Base-by-base conservation (phyloP, 2,329 filamentous ascomycete species). In the Aspergillus caelatus region DNA sequence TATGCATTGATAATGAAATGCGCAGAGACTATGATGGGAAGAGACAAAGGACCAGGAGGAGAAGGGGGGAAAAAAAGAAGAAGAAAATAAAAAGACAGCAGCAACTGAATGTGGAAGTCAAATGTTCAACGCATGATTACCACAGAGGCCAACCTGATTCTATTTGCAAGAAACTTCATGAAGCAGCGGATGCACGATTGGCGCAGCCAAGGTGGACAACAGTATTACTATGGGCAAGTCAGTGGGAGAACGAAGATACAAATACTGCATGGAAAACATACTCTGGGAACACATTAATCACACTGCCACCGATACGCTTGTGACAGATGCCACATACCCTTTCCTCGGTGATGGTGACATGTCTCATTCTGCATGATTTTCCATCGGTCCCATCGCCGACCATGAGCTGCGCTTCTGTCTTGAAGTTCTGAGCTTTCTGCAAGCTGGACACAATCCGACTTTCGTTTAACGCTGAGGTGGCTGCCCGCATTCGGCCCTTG, bases 281-380 rank as follows among this genome's bases (percentile, higher is more conserved):
- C 80, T 96, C 91, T 8, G 94, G 92, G 78, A 95, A 85, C 14
- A 97, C 94, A 46, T 94, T 90, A 64, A 98, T 91, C 21, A 97
- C 95, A 76, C 91, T 96, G 1, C 93, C 91, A 1, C 94, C 94
- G 68, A 99, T 86, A 68, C 95, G 84, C 83, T 97, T 98, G 78
- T 97, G 91, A 76, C 95, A 99, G 19, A 96, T 92, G 14, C 91
- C 89, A 76, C 95, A 99, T 60, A 97, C 90, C 58, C 92, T 84
- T 74, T 98, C 94, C 71, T 99, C 94, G 11, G 86, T 88, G 58
- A 99, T 89, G 23, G 93, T 87, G 12, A 97, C 93, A 68, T 92
- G 86, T 43, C 87, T 79, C 70, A 86, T 89, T 71, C 87, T 79
- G 1, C 86, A 86, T 0, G 83, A 84, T 66, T 86, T 84, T 0